Percentiles rank a stretch among this genome's conserved stretches.
Conservation (phyloP, 2,329 filamentous ascomycete species). For the Colletotrichum scovillei region DNA sequence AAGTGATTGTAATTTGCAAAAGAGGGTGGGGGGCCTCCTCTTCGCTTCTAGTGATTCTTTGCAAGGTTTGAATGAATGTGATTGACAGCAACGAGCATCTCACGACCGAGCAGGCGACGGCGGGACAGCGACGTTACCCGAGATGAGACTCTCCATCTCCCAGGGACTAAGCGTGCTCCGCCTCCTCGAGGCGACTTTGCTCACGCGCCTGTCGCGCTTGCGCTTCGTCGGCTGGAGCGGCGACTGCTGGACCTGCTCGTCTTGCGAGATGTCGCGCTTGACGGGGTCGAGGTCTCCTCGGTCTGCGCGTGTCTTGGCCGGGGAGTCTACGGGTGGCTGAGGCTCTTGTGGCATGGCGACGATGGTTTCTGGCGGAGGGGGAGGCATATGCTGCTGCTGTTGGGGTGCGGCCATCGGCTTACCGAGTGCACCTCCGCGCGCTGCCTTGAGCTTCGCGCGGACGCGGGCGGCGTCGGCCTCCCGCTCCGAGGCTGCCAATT, state of each 20-base stretch:
- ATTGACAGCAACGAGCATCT: not conserved
- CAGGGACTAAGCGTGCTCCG: slow-evolving; percentile 81
- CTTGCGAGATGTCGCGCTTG: slow-evolving; percentile 44
- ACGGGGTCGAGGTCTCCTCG: slow-evolving; percentile 49
- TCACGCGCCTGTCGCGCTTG: slow-evolving; percentile 64
- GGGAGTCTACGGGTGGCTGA: not conserved
- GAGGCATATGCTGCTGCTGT: slow-evolving; percentile 40
- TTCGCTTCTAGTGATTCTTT: not conserved
- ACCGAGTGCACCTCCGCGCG: slow-evolving; percentile 46
- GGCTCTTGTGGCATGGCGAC: slow-evolving; percentile 17
- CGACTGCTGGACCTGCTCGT: slow-evolving; percentile 37
- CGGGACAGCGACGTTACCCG: slow-evolving; percentile 46
- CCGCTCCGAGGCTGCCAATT: slow-evolving; percentile 71
- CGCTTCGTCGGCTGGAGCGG: slow-evolving; percentile 50
- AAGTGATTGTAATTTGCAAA: not conserved
- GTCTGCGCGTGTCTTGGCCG: not conserved
- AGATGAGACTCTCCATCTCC: slow-evolving; percentile 76
- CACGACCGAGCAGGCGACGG: slow-evolving; percentile 29
- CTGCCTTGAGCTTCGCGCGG: slow-evolving; percentile 70
- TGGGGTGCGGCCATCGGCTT: slow-evolving; percentile 45
- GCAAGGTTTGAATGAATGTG: not conserved
- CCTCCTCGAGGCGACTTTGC: slow-evolving; percentile 69
- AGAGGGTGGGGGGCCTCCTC: not conserved
- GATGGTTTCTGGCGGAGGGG: slow-evolving; percentile 29
- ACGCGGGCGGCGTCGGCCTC: slow-evolving; percentile 73